Percentiles rank a stretch among this genome's conserved stretches.
Evolutionary conservation across 768 basidiomycete genomes (phyloP).

Genomic region (Auriscalpium microsporum): DNA sequence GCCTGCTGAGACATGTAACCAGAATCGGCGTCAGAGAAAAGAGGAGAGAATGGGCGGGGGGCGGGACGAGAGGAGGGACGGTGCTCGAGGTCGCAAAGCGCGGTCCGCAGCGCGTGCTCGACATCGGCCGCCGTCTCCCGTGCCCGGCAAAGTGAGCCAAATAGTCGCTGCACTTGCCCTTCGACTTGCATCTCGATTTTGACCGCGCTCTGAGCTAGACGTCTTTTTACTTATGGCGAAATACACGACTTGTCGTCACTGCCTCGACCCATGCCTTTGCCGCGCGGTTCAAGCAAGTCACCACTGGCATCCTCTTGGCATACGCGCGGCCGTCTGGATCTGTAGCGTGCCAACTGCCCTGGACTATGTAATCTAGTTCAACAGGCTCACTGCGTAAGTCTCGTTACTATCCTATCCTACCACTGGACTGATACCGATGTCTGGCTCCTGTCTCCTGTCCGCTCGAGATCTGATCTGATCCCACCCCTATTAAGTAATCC

Average conservation of each 20-base stretch:
- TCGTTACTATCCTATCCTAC: too few relatives aligned
- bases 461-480: too few relatives aligned
- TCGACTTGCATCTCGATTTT: background rate
- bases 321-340: too few relatives aligned
- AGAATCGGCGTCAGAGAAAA: background rate
- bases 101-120: background rate
- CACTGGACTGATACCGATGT: too few relatives aligned
- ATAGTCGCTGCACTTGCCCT: background rate
- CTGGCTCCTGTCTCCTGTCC: too few relatives aligned
- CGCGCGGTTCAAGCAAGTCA: too few relatives aligned
- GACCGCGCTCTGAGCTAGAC: background rate
- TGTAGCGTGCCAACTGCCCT: too few relatives aligned
- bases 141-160: constrained; percentile 3
- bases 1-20: constrained; percentile 8
- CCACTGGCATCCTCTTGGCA: too few relatives aligned
- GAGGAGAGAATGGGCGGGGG: background rate
- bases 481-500: too few relatives aligned
- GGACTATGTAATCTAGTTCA: too few relatives aligned
- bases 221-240: background rate
- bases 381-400: too few relatives aligned
- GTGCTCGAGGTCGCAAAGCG: constrained; percentile 1
- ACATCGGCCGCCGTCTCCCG: background rate
- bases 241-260: background rate
- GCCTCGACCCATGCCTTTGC: background rate
- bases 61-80: background rate